phyloP scores from a whole-genome alignment of 441 rosid genomes.

The Hura crepitans region DNA sequence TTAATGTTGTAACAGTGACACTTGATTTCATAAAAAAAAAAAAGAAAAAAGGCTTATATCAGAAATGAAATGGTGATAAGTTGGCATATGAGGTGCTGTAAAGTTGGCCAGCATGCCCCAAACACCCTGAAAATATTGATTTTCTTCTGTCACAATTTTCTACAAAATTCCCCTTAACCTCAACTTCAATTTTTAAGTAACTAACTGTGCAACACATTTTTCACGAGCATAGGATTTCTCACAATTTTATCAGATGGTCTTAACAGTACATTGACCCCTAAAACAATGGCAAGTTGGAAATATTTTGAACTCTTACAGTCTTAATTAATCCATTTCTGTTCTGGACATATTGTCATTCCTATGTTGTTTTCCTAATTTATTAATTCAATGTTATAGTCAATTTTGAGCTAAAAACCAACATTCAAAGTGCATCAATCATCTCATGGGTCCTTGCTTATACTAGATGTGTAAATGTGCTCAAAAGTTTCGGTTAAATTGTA shows the following conservation, averaged over 20 bases:
- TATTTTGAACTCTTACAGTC: not conserved
- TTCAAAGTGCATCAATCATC: not conserved
- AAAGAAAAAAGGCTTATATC: not conserved
- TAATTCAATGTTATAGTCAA: not conserved
- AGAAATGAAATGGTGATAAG: not conserved
- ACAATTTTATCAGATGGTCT: not conserved
- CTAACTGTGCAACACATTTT: not conserved
- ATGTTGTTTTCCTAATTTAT: not conserved
- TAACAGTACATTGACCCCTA: not conserved
- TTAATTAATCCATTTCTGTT: not conserved
- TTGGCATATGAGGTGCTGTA: not conserved
- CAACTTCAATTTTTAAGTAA: not conserved
- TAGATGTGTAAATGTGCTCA: not conserved
- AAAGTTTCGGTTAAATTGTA: slow-evolving; percentile 1
- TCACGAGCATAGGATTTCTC: slow-evolving; percentile 1
- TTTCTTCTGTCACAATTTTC: not conserved
- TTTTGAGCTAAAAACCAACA: not conserved
- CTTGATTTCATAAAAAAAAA: not conserved
- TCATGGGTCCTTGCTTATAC: slow-evolving; percentile 7
- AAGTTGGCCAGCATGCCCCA: not conserved
- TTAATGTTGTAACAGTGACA: not conserved
- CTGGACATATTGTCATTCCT: not conserved
- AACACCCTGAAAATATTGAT: not conserved
- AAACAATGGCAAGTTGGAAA: not conserved
- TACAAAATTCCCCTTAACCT: not conserved